Conservation (phyloP, 345 rosid genomes). For the Odontarrhena argentea region DNA sequence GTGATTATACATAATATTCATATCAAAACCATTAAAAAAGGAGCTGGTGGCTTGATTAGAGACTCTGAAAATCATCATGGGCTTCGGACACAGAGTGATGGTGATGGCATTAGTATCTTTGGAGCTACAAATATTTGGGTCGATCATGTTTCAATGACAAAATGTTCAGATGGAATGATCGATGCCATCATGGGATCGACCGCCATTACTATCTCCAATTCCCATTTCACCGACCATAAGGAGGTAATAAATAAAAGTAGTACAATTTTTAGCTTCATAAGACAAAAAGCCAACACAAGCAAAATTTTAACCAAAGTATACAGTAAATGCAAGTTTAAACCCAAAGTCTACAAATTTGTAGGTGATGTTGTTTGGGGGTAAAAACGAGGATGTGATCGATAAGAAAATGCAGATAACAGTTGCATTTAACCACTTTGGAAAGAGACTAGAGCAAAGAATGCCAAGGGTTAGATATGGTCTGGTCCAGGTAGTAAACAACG, state of each 20-base stretch:
- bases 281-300: too few relatives aligned
- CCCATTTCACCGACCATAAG: conserved; percentile 63
- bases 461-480: conserved; percentile 60
- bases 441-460: conserved; percentile 48
- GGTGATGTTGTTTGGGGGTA: conserved; percentile 76
- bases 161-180: conserved; percentile 60
- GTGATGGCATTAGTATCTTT: conserved; percentile 65
- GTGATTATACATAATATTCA: conserved; percentile 72
- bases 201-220: conserved; percentile 68
- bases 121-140: conserved; percentile 65
- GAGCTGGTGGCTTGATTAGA: conserved; percentile 60
- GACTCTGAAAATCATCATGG: conserved; percentile 68
- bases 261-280: not conserved
- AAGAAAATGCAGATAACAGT: conserved; percentile 68
- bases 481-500: conserved; percentile 79
- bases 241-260: conserved; percentile 45
- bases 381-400: conserved; percentile 44
- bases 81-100: conserved; percentile 53
- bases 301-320: too few relatives aligned
- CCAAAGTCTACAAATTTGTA: conserved; percentile 24
- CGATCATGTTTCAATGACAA: conserved; percentile 68
- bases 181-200: conserved; percentile 64
- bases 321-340: not conserved
- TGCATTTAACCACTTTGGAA: conserved; percentile 73
- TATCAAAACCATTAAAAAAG: conserved; percentile 49